Evolutionary conservation across 176 grass and related monocot genomes (phyloP).

Genomic region (Carex parvula): DNA sequence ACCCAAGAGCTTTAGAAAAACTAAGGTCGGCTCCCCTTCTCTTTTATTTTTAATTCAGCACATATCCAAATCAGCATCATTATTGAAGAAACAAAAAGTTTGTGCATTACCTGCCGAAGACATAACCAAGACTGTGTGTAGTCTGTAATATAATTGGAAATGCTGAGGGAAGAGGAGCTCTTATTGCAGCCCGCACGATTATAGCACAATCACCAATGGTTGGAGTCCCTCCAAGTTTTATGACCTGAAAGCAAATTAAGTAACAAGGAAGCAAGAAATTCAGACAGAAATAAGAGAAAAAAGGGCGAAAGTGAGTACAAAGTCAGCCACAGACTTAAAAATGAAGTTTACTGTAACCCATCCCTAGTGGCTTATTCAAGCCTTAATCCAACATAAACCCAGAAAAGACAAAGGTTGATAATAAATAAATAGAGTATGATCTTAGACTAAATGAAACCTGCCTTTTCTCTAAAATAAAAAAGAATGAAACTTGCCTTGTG

Average conservation of each 20-base stretch:
- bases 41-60: background rate
- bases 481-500: conserved; percentile 55
- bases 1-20: conserved; percentile 14
- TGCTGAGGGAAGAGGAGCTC: conserved; percentile 62
- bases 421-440: background rate
- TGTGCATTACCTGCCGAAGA: conserved; percentile 75
- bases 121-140: conserved; percentile 78
- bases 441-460: conserved; percentile 19
- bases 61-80: background rate
- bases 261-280: background rate
- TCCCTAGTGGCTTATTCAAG: background rate
- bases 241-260: conserved; percentile 57
- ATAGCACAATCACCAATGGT: conserved; percentile 90
- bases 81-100: conserved; percentile 15
- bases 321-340: background rate
- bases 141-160: conserved; percentile 83
- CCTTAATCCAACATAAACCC: background rate
- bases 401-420: background rate
- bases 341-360: background rate
- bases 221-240: conserved; percentile 73
- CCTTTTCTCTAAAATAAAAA: conserved; percentile 19
- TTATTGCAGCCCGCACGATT: conserved; percentile 80
- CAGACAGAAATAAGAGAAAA: background rate
- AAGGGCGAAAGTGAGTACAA: background rate
- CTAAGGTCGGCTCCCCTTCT: background rate